A percentile compares a stretch with the other conserved stretches of the same genome.
phyloP scores from a whole-genome alignment of 139 green algal genomes.

The Chlorella ohadii region DNA sequence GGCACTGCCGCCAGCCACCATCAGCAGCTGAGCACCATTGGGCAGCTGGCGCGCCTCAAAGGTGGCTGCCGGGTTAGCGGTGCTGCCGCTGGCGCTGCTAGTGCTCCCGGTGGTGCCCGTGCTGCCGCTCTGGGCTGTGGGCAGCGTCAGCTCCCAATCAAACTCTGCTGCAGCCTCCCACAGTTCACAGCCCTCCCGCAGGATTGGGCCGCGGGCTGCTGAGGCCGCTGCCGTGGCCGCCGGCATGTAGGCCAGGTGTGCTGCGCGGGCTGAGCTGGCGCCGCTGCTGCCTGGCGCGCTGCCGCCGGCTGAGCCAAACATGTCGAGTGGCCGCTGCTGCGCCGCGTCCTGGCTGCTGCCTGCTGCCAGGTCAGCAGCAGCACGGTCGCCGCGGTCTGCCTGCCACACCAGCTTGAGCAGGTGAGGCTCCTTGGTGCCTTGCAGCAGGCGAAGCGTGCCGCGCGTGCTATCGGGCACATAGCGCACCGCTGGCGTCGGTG shows the following conservation, averaged over 20 bases:
- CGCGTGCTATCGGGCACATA: not conserved
- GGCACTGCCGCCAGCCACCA: not conserved
- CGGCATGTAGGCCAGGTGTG: conserved; percentile 18
- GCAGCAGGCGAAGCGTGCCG: conserved; percentile 35
- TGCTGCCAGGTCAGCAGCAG: not conserved
- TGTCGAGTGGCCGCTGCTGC: conserved; percentile 2
- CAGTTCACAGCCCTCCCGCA: conserved; percentile 9
- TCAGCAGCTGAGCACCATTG: conserved; percentile 24
- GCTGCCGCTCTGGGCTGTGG: not conserved
- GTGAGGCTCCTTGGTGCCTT: conserved; percentile 22
- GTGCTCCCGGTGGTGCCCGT: not conserved
- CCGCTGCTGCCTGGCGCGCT: not conserved
- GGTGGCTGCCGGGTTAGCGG: not conserved
- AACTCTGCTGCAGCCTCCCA: conserved; percentile 26
- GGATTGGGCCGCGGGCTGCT: not conserved
- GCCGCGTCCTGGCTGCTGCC: not conserved
- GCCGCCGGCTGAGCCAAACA: not conserved
- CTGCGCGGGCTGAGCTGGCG: not conserved
- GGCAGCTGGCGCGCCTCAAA: conserved; percentile 15
- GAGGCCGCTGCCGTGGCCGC: not conserved
- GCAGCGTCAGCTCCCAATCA: conserved; percentile 18
- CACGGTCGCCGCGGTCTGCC: not conserved
- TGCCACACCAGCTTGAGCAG: conserved; percentile 27
- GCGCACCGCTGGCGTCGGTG: not conserved
- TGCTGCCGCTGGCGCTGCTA: not conserved